phyloP scores from a whole-genome alignment of 2,329 filamentous ascomycete species.

The Arthrobotrys sphaeroides region DNA sequence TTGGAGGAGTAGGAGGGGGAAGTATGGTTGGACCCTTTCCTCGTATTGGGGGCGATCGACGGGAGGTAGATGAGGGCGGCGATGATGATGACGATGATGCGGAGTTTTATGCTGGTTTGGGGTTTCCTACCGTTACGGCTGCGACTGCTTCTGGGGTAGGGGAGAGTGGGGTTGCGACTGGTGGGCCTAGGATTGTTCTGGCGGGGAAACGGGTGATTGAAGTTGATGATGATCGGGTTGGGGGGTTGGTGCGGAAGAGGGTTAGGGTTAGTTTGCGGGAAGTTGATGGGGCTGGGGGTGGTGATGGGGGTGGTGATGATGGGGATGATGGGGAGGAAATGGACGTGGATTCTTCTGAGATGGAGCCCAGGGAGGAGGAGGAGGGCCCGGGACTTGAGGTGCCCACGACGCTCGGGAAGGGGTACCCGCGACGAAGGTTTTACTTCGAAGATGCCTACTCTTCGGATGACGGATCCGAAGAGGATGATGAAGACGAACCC shows the following conservation, averaged over 20 bases:
- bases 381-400: slow-evolving; percentile 1
- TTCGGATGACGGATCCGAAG: slow-evolving; percentile 18
- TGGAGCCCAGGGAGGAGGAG: not conserved
- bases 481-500: slow-evolving; percentile 29
- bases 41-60: slow-evolving; percentile 9
- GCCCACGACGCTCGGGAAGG: not conserved
- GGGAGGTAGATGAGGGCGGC: not conserved
- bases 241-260: not conserved
- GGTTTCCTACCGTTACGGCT: not conserved
- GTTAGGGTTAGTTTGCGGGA: not conserved
- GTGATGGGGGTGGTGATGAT: not conserved
- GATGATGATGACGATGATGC: slow-evolving; percentile 2
- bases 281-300: not conserved
- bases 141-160: not conserved
- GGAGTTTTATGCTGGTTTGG: not conserved
- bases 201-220: slow-evolving; percentile 45
- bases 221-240: not conserved
- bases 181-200: slow-evolving; percentile 15
- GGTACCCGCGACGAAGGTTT: slow-evolving; percentile 17
- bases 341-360: slow-evolving; percentile 17
- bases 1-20: not conserved
- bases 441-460: slow-evolving; percentile 39
- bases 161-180: not conserved
- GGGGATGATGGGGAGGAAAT: not conserved
- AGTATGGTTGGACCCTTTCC: slow-evolving; percentile 5